Evolutionary conservation across 768 basidiomycete genomes (phyloP).

Genomic region (Leccinellum albellum): DNA sequence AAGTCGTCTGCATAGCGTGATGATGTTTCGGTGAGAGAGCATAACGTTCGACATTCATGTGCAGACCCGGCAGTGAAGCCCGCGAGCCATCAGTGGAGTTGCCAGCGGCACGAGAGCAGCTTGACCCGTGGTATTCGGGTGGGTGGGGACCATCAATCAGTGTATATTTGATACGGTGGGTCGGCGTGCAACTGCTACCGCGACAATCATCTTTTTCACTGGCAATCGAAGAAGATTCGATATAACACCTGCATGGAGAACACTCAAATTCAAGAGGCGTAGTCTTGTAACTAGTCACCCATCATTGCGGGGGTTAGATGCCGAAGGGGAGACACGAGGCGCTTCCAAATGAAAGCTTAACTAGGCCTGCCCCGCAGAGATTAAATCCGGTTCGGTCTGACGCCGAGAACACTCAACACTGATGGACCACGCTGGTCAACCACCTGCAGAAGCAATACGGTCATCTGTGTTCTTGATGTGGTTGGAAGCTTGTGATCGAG

Average conservation of each 20-base stretch:
- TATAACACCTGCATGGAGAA: slow-evolving; percentile 12
- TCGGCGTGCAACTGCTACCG: slow-evolving; percentile 10
- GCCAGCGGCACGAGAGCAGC: neutral
- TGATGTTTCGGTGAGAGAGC: slow-evolving; percentile 7
- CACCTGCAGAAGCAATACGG: neutral
- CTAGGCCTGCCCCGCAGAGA: slow-evolving; percentile 1
- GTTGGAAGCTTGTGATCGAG: slow-evolving; percentile 20
- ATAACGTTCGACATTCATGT: slow-evolving; percentile 10
- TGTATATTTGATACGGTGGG: slow-evolving; percentile 3
- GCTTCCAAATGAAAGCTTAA: slow-evolving; percentile 23
- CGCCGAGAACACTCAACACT: slow-evolving; percentile 14
- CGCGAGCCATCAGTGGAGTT: slow-evolving; percentile 1
- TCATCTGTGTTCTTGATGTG: slow-evolving; percentile 6
- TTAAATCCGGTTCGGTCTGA: slow-evolving; percentile 21
- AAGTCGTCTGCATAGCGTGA: slow-evolving; percentile 1
- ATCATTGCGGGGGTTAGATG: slow-evolving; percentile 18
- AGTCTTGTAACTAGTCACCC: neutral
- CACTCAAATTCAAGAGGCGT: slow-evolving; percentile 6
- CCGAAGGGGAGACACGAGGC: slow-evolving; percentile 16
- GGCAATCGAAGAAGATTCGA: slow-evolving; percentile 14
- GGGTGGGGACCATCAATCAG: neutral
- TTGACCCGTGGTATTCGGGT: slow-evolving; percentile 5
- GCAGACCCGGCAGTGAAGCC: slow-evolving; percentile 3
- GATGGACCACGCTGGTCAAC: slow-evolving; percentile 4
- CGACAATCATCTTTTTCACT: slow-evolving; percentile 14